Evolutionary conservation across 768 basidiomycete species (phyloP).

Genomic region (Boletus rufocinnamomeus): DNA sequence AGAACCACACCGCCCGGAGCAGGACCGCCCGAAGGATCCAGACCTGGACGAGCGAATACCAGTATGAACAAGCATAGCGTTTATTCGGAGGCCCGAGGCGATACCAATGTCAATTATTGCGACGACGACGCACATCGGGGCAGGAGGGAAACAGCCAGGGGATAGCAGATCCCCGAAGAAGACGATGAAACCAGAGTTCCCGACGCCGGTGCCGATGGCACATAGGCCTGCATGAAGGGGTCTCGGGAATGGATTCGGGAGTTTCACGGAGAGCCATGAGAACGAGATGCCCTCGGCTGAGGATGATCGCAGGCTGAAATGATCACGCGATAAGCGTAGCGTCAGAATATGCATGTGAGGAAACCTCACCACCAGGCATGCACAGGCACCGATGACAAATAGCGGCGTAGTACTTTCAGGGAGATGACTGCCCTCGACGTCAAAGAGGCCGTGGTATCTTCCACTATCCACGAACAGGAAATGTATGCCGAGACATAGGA

Average conservation of each 20-base stretch:
- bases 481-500: conserved; percentile 76
- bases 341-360: neutral
- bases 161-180: too few relatives aligned
- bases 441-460: conserved; percentile 46
- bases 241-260: neutral
- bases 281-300: conserved; percentile 42
- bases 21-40: too few relatives aligned
- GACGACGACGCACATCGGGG: too few relatives aligned
- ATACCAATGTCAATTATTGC: too few relatives aligned
- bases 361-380: conserved; percentile 60
- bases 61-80: too few relatives aligned
- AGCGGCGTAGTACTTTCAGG: conserved; percentile 51
- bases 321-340: conserved; percentile 2
- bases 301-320: conserved; percentile 70
- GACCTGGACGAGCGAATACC: too few relatives aligned
- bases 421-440: conserved; percentile 58
- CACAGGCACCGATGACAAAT: conserved; percentile 65
- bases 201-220: too few relatives aligned
- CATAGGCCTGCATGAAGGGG: too few relatives aligned
- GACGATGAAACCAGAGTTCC: too few relatives aligned
- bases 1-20: too few relatives aligned
- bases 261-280: neutral
- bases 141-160: too few relatives aligned
- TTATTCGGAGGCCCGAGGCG: too few relatives aligned
- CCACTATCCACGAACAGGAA: conserved; percentile 67